Conservation (phyloP, 257 asterid species). For the Solanum verrucosum region DNA sequence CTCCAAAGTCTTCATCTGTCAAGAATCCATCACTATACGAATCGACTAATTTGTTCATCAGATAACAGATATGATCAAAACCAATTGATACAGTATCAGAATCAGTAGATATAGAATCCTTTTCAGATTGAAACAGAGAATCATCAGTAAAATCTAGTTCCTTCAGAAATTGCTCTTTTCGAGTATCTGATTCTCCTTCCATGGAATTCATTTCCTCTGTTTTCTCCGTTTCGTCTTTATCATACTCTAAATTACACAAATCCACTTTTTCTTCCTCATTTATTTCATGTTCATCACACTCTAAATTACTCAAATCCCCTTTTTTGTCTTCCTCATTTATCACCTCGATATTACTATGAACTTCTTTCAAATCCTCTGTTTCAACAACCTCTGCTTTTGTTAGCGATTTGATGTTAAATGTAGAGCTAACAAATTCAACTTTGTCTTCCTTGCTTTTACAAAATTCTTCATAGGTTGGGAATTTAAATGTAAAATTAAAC, state of each 20-base stretch:
- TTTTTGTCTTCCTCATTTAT: neutral
- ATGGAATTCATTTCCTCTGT: neutral
- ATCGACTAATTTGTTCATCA: conserved; percentile 19
- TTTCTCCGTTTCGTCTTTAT: neutral
- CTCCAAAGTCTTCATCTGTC: conserved; percentile 45
- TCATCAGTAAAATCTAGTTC: conserved; percentile 5
- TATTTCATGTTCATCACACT: neutral
- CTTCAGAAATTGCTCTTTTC: neutral
- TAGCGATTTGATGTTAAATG: neutral
- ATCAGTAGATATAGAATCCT: conserved; percentile 10
- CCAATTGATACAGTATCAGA: conserved; percentile 25
- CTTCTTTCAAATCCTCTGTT: conserved; percentile 4
- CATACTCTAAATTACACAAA: neutral
- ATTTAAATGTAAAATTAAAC: conserved; percentile 36
- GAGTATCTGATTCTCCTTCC: neutral
- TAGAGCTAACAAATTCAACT: conserved; percentile 6
- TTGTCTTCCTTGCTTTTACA: conserved; percentile 16
- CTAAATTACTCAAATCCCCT: neutral
- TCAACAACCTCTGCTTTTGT: conserved; percentile 1
- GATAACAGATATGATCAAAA: conserved; percentile 18
- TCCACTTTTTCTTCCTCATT: neutral
- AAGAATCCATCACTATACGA: conserved; percentile 33
- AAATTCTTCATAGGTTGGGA: conserved; percentile 62
- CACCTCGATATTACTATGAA: neutral
- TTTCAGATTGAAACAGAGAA: conserved; percentile 1